Evolutionary conservation across 73 alveolate genomes (phyloP).

Genomic region (Paraurostyla sp.): DNA sequence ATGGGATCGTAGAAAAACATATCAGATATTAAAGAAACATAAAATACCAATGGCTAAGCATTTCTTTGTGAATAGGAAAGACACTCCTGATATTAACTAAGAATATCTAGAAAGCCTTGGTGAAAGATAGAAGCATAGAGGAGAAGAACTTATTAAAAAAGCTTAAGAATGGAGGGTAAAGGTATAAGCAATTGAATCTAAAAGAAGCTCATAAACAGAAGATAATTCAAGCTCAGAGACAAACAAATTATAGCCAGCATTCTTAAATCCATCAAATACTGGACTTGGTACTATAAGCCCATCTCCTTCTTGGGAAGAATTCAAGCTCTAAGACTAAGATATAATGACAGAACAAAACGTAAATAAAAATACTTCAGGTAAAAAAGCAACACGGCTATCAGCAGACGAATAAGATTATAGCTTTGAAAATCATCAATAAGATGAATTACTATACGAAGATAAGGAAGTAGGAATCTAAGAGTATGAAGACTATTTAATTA

Average conservation of each 20-base stretch:
- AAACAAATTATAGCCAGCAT: not conserved
- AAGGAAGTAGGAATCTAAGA: slow-evolving; percentile 81
- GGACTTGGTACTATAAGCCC: slow-evolving; percentile 42
- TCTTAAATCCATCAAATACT: not conserved
- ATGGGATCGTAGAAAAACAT: slow-evolving; percentile 94
- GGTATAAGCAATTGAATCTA: not conserved
- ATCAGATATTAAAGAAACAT: slow-evolving; percentile 79
- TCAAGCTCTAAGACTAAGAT: not conserved
- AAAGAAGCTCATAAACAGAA: not conserved
- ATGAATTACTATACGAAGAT: slow-evolving; percentile 73
- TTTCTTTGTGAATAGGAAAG: slow-evolving; percentile 79
- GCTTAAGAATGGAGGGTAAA: slow-evolving; percentile 55
- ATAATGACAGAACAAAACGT: not conserved
- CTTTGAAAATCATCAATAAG: slow-evolving; percentile 65
- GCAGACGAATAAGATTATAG: slow-evolving; percentile 32
- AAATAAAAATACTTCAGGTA: not conserved
- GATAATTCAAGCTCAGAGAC: not conserved
- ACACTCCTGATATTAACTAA: slow-evolving; percentile 56
- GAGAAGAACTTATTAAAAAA: slow-evolving; percentile 62
- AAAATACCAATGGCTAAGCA: slow-evolving; percentile 79
- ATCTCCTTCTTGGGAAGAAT: slow-evolving; percentile 36
- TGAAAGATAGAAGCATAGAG: slow-evolving; percentile 54
- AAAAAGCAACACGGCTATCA: not conserved
- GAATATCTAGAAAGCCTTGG: slow-evolving; percentile 64
- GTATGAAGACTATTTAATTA: slow-evolving; percentile 86